phyloP scores from a whole-genome alignment of 345 rosid genomes.

The Eutrema heterophyllum region DNA sequence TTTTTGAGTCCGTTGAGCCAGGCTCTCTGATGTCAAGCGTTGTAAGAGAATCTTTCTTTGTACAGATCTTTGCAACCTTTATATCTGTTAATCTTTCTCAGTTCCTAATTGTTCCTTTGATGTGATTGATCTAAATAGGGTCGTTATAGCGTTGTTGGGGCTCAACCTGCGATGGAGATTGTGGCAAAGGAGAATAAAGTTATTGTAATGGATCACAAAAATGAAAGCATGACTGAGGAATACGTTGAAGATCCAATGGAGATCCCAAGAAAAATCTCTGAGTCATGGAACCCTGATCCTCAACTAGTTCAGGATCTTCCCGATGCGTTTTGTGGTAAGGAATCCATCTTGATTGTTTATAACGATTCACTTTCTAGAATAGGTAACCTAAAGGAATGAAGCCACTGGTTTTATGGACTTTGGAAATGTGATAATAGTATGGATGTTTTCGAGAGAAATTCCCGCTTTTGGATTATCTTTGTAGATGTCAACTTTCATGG shows the following conservation, averaged over 20 bases:
- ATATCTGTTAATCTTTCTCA: not conserved
- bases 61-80: not conserved
- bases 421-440: not conserved
- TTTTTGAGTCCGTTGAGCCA: slow-evolving; percentile 79
- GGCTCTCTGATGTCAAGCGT: slow-evolving; percentile 52
- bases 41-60: slow-evolving; percentile 36
- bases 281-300: slow-evolving; percentile 78
- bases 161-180: slow-evolving; percentile 72
- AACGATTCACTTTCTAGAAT: not conserved
- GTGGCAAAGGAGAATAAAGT: slow-evolving; percentile 75
- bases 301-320: slow-evolving; percentile 68
- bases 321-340: slow-evolving; percentile 77
- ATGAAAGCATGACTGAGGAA: slow-evolving; percentile 51
- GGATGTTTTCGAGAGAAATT: not conserved
- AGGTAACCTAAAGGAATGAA: not conserved
- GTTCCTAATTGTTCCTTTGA: not conserved
- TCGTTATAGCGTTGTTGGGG: slow-evolving; percentile 78
- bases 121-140: slow-evolving; percentile 44
- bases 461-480: not conserved
- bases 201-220: slow-evolving; percentile 61
- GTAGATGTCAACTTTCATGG: not conserved
- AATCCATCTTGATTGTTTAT: not conserved
- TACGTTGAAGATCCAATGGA: slow-evolving; percentile 73
- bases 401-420: not conserved
- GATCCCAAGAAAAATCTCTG: slow-evolving; percentile 58